phyloP scores from a whole-genome alignment of 2,329 filamentous ascomycete species.

The Simplicillium sp. region DNA sequence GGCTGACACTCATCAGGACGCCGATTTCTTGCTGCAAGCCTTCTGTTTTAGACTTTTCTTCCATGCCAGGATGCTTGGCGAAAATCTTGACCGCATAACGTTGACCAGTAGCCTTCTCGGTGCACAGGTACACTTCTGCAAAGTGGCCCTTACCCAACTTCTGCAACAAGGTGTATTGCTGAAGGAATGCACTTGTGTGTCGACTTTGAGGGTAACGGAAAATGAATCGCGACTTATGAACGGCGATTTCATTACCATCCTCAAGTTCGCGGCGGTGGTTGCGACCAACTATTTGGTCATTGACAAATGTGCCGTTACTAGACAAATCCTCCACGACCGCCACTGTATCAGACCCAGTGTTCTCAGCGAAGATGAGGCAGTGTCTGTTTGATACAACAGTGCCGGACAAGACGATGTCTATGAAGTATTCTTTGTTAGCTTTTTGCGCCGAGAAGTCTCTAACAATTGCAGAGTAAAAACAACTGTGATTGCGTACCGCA shows the following conservation, averaged over 20 bases:
- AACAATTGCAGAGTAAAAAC: neutral
- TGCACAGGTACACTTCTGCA: slow-evolving; percentile 83
- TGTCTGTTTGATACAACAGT: slow-evolving; percentile 83
- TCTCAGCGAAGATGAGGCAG: slow-evolving; percentile 57
- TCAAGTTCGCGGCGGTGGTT: slow-evolving; percentile 85
- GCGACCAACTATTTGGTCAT: slow-evolving; percentile 80
- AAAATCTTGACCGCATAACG: slow-evolving; percentile 93
- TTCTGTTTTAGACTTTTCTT: slow-evolving; percentile 75
- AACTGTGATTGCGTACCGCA: slow-evolving; percentile 56
- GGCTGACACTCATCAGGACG: slow-evolving; percentile 92
- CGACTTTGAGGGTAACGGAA: slow-evolving; percentile 80
- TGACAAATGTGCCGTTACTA: slow-evolving; percentile 93
- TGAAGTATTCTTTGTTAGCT: slow-evolving; percentile 2
- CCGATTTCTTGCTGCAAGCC: slow-evolving; percentile 92
- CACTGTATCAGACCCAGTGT: slow-evolving; percentile 46
- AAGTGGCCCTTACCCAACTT: slow-evolving; percentile 93
- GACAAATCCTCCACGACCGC: slow-evolving; percentile 89
- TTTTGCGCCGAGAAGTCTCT: neutral
- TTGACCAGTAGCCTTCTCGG: slow-evolving; percentile 74
- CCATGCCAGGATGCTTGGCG: slow-evolving; percentile 71
- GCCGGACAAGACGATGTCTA: slow-evolving; percentile 64
- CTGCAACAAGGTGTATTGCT: slow-evolving; percentile 77
- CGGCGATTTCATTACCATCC: slow-evolving; percentile 83
- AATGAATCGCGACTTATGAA: slow-evolving; percentile 78
- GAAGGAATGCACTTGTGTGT: slow-evolving; percentile 67